Percentiles rank a stretch among this genome's conserved stretches.
Evolutionary conservation across 2,329 filamentous ascomycete genomes (phyloP).

Genomic region (Ascochyta koolunga): DNA sequence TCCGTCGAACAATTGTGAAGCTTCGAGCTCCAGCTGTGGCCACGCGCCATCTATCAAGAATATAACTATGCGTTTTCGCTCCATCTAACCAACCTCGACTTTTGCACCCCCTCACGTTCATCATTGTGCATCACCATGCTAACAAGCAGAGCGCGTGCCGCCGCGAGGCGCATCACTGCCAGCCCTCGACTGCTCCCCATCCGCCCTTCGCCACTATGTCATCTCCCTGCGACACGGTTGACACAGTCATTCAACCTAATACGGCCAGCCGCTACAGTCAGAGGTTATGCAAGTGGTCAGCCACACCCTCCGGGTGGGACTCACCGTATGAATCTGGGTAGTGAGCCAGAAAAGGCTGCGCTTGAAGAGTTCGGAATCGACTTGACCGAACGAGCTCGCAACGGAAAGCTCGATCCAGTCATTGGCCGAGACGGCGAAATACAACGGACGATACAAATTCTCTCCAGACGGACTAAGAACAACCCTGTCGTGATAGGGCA

Average conservation of each 20-base stretch:
- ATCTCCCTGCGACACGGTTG: constrained; percentile 27
- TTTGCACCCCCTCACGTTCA: constrained; percentile 6
- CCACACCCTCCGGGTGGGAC: constrained; percentile 91
- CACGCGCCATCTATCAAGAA: constrained; percentile 24
- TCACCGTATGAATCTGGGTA: constrained; percentile 88
- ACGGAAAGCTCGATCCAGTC: constrained; percentile 92
- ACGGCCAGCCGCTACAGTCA: constrained; percentile 51
- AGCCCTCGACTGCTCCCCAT: constrained; percentile 21
- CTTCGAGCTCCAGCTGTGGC: constrained; percentile 30
- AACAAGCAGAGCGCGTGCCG: constrained; percentile 42
- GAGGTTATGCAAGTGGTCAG: constrained; percentile 63
- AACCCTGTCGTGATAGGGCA: constrained; percentile 93
- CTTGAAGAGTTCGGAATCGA: constrained; percentile 92
- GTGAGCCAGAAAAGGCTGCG: constrained; percentile 78
- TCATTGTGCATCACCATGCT: constrained; percentile 38
- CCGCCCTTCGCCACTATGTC: constrained; percentile 30
- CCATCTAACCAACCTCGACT: constrained; percentile 5
- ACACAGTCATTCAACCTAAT: constrained; percentile 21
- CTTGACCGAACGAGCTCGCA: constrained; percentile 80
- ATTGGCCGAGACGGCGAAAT: constrained; percentile 93
- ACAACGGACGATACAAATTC: constrained; percentile 89
- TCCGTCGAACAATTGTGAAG: constrained; percentile 29
- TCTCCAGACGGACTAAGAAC: constrained; percentile 93
- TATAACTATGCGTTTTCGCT: constrained; percentile 30
- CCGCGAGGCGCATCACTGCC: constrained; percentile 43